A percentile compares a stretch with the other conserved stretches of the same genome.
Evolutionary conservation across 306 rosid genomes (phyloP).

Genomic region (Glycine tomentella): DNA sequence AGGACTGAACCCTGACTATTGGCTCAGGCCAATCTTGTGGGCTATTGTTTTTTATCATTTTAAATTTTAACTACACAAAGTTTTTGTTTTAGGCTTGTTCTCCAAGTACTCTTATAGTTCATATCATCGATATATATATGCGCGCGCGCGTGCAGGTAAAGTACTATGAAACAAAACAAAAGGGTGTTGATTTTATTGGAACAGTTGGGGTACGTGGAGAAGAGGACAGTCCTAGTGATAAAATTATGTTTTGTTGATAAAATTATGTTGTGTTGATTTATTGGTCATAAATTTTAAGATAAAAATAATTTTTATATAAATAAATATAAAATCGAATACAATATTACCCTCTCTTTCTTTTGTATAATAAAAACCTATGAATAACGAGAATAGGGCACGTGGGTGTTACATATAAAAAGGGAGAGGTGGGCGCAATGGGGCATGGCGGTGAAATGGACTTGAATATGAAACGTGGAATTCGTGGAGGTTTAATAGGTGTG

Average conservation of each 20-base stretch:
- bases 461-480: constrained; percentile 48
- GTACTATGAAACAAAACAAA: constrained; percentile 2
- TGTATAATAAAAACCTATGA: too few species aligned
- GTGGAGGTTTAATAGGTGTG: constrained; percentile 27
- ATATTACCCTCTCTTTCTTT: too few species aligned
- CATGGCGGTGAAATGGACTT: constrained; percentile 16
- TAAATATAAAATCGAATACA: too few species aligned
- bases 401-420: not conserved
- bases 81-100: constrained; percentile 11
- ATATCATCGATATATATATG: not conserved
- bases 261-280: too few species aligned
- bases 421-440: not conserved
- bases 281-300: too few species aligned
- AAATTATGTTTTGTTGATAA: too few species aligned
- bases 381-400: not conserved
- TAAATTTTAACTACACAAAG: not conserved
- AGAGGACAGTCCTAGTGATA: too few species aligned
- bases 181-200: not conserved
- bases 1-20: constrained; percentile 79
- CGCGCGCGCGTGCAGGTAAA: too few species aligned
- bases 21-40: constrained; percentile 89
- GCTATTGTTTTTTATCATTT: constrained; percentile 39
- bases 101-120: not conserved
- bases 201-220: not conserved
- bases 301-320: too few species aligned